A percentile compares a stretch with the other conserved stretches of the same genome.
These are phyloP conservation scores for Aspergillus novoparasiticus DNA, from an alignment of 2,329 filamentous ascomycete genomes.

Conservation along the genomic window DNA sequence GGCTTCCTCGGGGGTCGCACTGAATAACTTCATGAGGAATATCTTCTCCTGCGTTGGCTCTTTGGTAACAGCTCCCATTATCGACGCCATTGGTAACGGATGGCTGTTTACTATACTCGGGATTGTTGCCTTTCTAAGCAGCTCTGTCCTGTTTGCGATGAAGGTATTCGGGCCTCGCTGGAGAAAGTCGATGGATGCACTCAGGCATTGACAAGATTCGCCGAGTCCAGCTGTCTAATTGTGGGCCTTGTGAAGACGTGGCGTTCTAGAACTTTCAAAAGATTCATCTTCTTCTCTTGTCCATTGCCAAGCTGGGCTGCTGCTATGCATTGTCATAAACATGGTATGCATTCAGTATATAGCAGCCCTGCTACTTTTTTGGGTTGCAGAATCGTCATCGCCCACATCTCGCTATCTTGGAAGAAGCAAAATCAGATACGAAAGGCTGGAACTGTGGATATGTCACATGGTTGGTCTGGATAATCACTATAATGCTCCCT, in stretches of 20 bases:
- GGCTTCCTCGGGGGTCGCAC: slow-evolving; percentile 71
- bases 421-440: not conserved
- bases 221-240: not conserved
- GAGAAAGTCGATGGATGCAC: slow-evolving; percentile 63
- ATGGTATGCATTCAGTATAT: slow-evolving; percentile 5
- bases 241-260: not conserved
- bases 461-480: slow-evolving; percentile 3
- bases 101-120: slow-evolving; percentile 71
- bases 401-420: not conserved
- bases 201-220: slow-evolving; percentile 19
- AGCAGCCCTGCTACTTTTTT: not conserved
- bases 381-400: not conserved
- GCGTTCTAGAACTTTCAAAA: not conserved
- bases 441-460: slow-evolving; percentile 1
- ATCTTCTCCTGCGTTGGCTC: slow-evolving; percentile 74
- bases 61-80: slow-evolving; percentile 70
- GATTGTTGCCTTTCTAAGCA: slow-evolving; percentile 59
- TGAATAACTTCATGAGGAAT: slow-evolving; percentile 81
- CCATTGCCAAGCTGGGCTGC: not conserved
- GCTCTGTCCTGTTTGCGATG: slow-evolving; percentile 64
- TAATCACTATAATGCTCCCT: not conserved
- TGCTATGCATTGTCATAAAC: not conserved
- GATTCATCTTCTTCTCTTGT: not conserved
- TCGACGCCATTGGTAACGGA: slow-evolving; percentile 70
- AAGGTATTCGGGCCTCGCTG: slow-evolving; percentile 63